phyloP scores from a whole-genome alignment of 768 basidiomycete genomes.

The Rickenella mellea region DNA sequence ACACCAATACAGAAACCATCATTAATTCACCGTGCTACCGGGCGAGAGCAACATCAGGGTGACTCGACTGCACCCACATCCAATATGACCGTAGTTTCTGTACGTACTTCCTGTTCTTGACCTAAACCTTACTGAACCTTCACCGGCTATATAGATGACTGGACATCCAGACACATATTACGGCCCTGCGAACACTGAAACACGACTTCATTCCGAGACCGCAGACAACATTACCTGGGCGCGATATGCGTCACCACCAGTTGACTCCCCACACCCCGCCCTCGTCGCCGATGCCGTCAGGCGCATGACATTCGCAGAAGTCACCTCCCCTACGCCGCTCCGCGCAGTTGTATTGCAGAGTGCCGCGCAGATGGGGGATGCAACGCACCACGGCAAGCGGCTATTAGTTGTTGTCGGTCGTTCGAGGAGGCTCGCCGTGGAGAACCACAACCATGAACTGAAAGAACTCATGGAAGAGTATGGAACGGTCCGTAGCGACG shows the following conservation, averaged over 20 bases:
- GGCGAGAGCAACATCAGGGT: slow-evolving; percentile 15
- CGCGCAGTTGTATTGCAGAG: slow-evolving; percentile 44
- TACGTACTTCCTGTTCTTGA: slow-evolving; percentile 18
- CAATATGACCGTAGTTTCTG: slow-evolving; percentile 45
- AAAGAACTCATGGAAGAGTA: slow-evolving; percentile 51
- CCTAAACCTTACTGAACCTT: background rate
- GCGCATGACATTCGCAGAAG: slow-evolving; percentile 54
- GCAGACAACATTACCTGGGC: slow-evolving; percentile 77
- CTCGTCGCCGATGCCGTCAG: slow-evolving; percentile 27
- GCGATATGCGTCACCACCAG: slow-evolving; percentile 35
- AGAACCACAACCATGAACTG: slow-evolving; percentile 66
- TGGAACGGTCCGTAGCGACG: slow-evolving; percentile 46
- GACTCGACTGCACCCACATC: slow-evolving; percentile 17
- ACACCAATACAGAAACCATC: background rate
- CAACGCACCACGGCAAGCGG: slow-evolving; percentile 20
- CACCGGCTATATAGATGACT: slow-evolving; percentile 12
- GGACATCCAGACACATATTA: slow-evolving; percentile 65
- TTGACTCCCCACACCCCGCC: slow-evolving; percentile 7
- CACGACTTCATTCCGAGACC: slow-evolving; percentile 66
- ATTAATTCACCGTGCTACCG: slow-evolving; percentile 10
- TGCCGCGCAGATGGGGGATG: background rate
- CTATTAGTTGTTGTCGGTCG: slow-evolving; percentile 66
- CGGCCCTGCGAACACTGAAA: slow-evolving; percentile 51
- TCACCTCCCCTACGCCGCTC: slow-evolving; percentile 48
- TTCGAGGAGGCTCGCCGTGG: slow-evolving; percentile 61